phyloP scores from a whole-genome alignment of 2,329 filamentous ascomycete genomes.

The Hypoxylon sp. region DNA sequence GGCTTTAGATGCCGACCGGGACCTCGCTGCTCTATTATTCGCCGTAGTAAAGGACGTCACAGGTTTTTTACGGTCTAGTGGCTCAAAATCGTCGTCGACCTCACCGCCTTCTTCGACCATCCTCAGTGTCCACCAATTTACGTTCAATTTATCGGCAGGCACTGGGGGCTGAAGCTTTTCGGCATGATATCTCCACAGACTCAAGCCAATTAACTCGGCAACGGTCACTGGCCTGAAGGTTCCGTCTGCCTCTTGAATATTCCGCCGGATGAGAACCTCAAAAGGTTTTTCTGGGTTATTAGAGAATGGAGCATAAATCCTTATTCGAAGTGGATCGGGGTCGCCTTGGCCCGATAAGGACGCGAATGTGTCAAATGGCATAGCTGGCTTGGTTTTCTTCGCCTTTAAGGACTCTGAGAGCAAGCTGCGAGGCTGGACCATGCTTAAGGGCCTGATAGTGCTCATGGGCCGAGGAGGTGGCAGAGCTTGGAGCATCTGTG shows the following conservation, averaged over 20 bases:
- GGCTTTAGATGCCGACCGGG: constrained; percentile 79
- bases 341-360: constrained; percentile 84
- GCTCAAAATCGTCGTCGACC: constrained; percentile 87
- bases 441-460: constrained; percentile 75
- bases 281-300: constrained; percentile 74
- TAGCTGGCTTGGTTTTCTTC: constrained; percentile 76
- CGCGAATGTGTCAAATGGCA: constrained; percentile 83
- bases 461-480: constrained; percentile 79
- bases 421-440: constrained; percentile 78
- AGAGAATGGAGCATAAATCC: constrained; percentile 83
- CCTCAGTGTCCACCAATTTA: constrained; percentile 85
- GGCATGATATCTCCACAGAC: constrained; percentile 82
- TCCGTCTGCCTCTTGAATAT: constrained; percentile 77
- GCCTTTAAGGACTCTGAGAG: constrained; percentile 80
- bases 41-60: constrained; percentile 86
- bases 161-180: constrained; percentile 80
- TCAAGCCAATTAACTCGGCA: constrained; percentile 84
- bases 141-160: constrained; percentile 76
- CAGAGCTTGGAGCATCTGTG: constrained; percentile 73
- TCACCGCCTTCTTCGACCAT: constrained; percentile 90
- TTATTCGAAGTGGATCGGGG: constrained; percentile 80
- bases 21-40: constrained; percentile 76
- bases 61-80: constrained; percentile 79
- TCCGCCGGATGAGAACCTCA: constrained; percentile 79
- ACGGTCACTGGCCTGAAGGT: constrained; percentile 77